Percentiles rank a stretch among this genome's conserved stretches.
Evolutionary conservation across 106 monocot species (phyloP).

Genomic region (Ottelia alismoides): DNA sequence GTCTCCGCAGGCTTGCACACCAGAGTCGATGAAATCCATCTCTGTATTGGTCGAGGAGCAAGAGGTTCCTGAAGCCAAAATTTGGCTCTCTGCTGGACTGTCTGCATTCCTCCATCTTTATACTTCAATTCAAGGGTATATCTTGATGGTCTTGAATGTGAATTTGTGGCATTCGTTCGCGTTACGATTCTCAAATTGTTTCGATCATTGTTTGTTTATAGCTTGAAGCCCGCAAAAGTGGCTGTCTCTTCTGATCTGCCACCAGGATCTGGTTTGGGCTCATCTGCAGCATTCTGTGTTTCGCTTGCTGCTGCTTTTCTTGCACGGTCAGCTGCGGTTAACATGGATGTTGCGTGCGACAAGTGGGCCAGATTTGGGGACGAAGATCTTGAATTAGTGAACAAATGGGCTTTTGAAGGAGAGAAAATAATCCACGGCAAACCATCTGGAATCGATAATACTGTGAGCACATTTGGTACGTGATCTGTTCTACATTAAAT

Average conservation of each 20-base stretch:
- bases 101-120: conserved; percentile 77
- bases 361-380: conserved; percentile 30
- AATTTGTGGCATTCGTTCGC: no score
- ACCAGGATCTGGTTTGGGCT: conserved; percentile 75
- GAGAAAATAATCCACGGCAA: conserved; percentile 94
- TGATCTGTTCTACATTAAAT: no score
- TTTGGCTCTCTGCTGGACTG: conserved; percentile 49
- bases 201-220: conserved; percentile 5
- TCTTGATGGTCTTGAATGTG: neutral
- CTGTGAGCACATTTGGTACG: conserved; percentile 84
- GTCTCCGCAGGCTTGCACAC: conserved; percentile 32
- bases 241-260: conserved; percentile 64
- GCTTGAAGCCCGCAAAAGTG: conserved; percentile 50
- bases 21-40: conserved; percentile 19
- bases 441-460: conserved; percentile 93
- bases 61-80: conserved; percentile 56
- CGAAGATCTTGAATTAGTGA: conserved; percentile 72
- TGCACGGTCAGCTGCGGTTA: conserved; percentile 23
- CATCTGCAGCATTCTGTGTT: conserved; percentile 87
- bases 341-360: conserved; percentile 6
- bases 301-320: conserved; percentile 60
- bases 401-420: conserved; percentile 91
- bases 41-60: conserved; percentile 36
- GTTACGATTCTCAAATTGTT: neutral
- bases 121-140: conserved; percentile 59